phyloP scores from a whole-genome alignment of 2,329 filamentous ascomycete genomes.

The Bipolaris victoriae region DNA sequence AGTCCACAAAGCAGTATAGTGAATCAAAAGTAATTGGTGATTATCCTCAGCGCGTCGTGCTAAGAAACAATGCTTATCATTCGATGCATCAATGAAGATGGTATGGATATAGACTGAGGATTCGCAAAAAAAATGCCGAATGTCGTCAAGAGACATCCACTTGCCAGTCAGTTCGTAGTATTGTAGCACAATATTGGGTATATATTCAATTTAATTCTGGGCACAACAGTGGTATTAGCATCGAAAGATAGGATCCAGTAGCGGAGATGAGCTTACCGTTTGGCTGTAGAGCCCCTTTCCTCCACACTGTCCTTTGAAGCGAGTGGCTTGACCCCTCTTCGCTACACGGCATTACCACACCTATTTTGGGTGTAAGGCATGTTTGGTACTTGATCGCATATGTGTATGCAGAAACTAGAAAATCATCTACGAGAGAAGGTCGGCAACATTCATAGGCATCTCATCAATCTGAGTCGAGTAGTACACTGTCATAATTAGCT shows the following conservation, averaged over 20 bases:
- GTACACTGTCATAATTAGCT: constrained; percentile 68
- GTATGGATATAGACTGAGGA: neutral
- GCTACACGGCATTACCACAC: neutral
- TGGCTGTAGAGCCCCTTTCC: constrained; percentile 45
- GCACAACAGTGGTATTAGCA: constrained; percentile 10
- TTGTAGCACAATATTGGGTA: constrained; percentile 2
- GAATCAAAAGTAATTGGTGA: neutral
- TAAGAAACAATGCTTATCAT: neutral
- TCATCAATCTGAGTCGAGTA: constrained; percentile 97
- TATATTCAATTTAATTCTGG: constrained; percentile 14
- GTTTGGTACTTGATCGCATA: neutral
- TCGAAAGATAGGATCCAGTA: neutral
- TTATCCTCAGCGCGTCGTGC: neutral
- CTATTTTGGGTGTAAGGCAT: neutral
- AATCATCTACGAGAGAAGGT: constrained; percentile 37
- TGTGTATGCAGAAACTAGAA: neutral
- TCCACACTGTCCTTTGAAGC: constrained; percentile 38
- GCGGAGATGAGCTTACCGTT: constrained; percentile 28
- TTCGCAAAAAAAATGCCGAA: neutral
- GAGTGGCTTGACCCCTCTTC: constrained; percentile 16
- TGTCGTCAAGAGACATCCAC: neutral
- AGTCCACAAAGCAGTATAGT: neutral
- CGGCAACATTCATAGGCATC: constrained; percentile 89
- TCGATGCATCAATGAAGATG: too few species aligned
- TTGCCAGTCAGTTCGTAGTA: constrained; percentile 3